Conservation (phyloP, 768 basidiomycete species). For the Hebeloma cylindrosporum region DNA sequence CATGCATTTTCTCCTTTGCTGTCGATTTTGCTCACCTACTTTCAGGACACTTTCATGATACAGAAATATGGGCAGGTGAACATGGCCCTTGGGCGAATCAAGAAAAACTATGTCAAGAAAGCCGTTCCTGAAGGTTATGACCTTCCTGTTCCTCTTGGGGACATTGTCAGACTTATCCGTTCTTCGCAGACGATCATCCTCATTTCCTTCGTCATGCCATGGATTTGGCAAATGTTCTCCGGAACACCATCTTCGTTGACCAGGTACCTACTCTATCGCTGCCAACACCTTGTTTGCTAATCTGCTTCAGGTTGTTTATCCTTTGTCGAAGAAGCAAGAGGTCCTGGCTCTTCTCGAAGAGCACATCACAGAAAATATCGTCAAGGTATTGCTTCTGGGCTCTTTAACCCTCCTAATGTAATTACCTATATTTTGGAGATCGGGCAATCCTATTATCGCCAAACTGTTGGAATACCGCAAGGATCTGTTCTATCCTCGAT, state of each 20-base stretch:
- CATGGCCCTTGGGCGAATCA: conserved; percentile 54
- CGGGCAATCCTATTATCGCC: conserved; percentile 76
- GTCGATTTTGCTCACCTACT: not conserved
- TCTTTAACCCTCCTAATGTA: not conserved
- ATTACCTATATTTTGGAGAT: conserved; percentile 50
- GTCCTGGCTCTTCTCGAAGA: conserved; percentile 78
- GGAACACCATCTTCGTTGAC: conserved; percentile 84
- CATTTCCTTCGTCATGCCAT: conserved; percentile 73
- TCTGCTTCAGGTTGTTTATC: conserved; percentile 44
- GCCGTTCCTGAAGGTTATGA: conserved; percentile 64
- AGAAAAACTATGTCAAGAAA: conserved; percentile 54
- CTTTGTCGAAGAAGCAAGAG: conserved; percentile 49
- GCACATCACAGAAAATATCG: conserved; percentile 90
- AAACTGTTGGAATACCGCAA: conserved; percentile 94
- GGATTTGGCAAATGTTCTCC: conserved; percentile 61
- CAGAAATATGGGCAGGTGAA: conserved; percentile 70
- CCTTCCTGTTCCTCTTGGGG: not conserved
- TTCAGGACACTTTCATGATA: conserved; percentile 70
- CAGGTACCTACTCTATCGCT: conserved; percentile 50
- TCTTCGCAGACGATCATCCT: conserved; percentile 64
- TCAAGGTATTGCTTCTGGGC: conserved; percentile 57
- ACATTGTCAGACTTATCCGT: not conserved
- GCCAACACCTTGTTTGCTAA: not conserved
- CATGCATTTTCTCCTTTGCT: not conserved
- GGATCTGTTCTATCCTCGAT: conserved; percentile 94